Percentiles rank a stretch among this genome's conserved stretches.
These are phyloP conservation scores for Suillus sp. DNA, from an alignment of 768 basidiomycete species.

Conservation along the genomic window DNA sequence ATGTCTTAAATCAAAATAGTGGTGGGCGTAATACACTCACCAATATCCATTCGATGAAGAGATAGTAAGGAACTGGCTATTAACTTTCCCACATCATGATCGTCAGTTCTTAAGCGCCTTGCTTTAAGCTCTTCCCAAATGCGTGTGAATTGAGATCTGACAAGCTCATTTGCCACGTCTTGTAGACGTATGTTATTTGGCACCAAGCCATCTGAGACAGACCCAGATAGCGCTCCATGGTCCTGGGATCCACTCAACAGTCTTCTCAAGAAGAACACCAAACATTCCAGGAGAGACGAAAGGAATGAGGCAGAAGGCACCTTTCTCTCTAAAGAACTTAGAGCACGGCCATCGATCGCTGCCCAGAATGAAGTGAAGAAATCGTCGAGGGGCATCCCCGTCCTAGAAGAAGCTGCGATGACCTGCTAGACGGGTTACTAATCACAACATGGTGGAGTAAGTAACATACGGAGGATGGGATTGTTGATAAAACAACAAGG, in stretches of 20 bases:
- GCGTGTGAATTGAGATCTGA: constrained; percentile 46
- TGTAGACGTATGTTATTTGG: constrained; percentile 9
- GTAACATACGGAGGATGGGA: constrained; percentile 62
- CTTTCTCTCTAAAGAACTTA: constrained; percentile 56
- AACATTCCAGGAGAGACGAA: constrained; percentile 68
- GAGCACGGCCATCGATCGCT: constrained; percentile 68
- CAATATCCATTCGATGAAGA: constrained; percentile 28
- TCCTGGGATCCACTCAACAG: constrained; percentile 30
- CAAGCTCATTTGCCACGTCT: constrained; percentile 31
- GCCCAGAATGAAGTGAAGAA: constrained; percentile 84
- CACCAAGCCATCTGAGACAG: constrained; percentile 9
- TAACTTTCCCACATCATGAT: constrained; percentile 42
- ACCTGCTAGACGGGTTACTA: constrained; percentile 12
- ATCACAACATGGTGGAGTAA: neutral
- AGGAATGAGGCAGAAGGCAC: constrained; percentile 66
- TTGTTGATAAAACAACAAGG: constrained; percentile 78
- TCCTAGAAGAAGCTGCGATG: constrained; percentile 25
- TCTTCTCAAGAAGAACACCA: constrained; percentile 56
- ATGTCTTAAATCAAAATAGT: neutral
- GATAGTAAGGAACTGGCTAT: constrained; percentile 44
- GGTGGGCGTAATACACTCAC: constrained; percentile 24
- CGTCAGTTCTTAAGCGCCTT: constrained; percentile 49
- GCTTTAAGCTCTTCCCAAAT: constrained; percentile 51
- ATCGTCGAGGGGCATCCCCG: constrained; percentile 36
- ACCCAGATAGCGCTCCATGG: constrained; percentile 12